These are phyloP conservation scores for Boletales sp. DNA, from an alignment of 768 basidiomycete species.

Conservation along the genomic window DNA sequence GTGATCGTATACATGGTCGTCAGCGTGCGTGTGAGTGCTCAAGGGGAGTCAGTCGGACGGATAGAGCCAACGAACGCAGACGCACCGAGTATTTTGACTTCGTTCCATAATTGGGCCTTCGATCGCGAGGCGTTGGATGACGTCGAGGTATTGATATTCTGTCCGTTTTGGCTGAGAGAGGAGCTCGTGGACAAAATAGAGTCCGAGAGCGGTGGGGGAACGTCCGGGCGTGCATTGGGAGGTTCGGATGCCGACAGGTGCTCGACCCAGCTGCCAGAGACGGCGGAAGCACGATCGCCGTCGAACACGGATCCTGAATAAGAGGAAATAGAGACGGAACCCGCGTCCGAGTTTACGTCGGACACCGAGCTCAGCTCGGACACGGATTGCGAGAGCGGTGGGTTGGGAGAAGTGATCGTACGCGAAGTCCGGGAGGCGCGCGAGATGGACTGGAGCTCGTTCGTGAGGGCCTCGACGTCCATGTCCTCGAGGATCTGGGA, in stretches of 20 bases:
- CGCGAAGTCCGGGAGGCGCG: conserved; percentile 18
- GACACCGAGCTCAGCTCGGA: conserved; percentile 36
- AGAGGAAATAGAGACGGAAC: conserved; percentile 39
- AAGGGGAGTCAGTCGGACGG: conserved; percentile 1
- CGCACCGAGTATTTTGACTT: conserved; percentile 79
- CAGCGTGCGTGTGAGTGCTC: conserved; percentile 85
- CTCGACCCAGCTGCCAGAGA: conserved; percentile 45
- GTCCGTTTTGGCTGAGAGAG: conserved; percentile 26
- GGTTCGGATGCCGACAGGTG: conserved; percentile 28
- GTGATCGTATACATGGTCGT: conserved; percentile 85
- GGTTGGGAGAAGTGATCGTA: not conserved
- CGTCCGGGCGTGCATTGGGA: conserved; percentile 2
- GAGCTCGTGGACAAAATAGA: conserved; percentile 40
- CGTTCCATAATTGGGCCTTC: conserved; percentile 88
- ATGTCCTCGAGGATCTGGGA: conserved; percentile 64
- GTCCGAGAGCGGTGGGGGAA: conserved; percentile 32
- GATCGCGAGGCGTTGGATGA: conserved; percentile 37
- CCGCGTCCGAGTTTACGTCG: conserved; percentile 44
- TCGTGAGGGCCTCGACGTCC: conserved; percentile 72
- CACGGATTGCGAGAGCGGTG: conserved; percentile 29
- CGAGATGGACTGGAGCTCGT: conserved; percentile 47
- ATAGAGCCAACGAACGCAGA: conserved; percentile 28
- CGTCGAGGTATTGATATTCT: conserved; percentile 2
- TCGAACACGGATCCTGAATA: conserved; percentile 35
- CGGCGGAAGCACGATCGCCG: conserved; percentile 35